Evolutionary conservation across 768 basidiomycete genomes (phyloP), one percentile per base, ranked within the genome.

Genomic region (Tulasnella sp.): DNA sequence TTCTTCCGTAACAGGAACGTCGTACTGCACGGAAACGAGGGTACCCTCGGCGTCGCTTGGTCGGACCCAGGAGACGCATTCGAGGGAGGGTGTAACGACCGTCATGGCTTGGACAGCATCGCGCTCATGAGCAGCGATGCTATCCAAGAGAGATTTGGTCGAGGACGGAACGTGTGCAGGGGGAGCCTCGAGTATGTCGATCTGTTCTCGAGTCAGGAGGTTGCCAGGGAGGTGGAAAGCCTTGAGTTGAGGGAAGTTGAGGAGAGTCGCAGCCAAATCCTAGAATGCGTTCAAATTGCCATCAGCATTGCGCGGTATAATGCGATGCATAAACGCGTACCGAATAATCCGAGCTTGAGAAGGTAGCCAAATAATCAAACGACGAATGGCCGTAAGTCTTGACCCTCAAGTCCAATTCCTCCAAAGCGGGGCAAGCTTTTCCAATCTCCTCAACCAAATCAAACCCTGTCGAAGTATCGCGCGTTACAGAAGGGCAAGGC

Each of bases 401-500:
- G 12, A 75, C 73, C 34, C 64, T 75, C 42, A 75, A 52, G 69
- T 75, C 73, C 36, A 75, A 34, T 6, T 31, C 73, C 37, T 75
- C 73, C 37, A 75, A 19, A 3, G 17, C 15, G 25, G 73, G 73
- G 52, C 73, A 75, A 25, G 64, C 40, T 31, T 67, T 54, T 12
- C 73, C 73, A 19, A 75, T 31, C 36, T 64, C 54, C 37, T 67
- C 54, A 9, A 75, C 37, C 45, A 75, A 45, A 22, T 75, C 73
- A 9, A 75, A 42, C 6, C 73, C 73, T 1, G 52, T 67, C 37
- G 73, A 34, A 17, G 36, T 19, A 37, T 37, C 68, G 17, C 68
- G 34, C 31, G 73, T 29, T 17, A 34, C 73, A 7, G 29, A 29
- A 19, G 29, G 8, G 40, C 42, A 34, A 2, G 71, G 71, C 2